Evolutionary conservation across 208 protist genomes (phyloP).

Genomic region (Trichomonas gallinae): DNA sequence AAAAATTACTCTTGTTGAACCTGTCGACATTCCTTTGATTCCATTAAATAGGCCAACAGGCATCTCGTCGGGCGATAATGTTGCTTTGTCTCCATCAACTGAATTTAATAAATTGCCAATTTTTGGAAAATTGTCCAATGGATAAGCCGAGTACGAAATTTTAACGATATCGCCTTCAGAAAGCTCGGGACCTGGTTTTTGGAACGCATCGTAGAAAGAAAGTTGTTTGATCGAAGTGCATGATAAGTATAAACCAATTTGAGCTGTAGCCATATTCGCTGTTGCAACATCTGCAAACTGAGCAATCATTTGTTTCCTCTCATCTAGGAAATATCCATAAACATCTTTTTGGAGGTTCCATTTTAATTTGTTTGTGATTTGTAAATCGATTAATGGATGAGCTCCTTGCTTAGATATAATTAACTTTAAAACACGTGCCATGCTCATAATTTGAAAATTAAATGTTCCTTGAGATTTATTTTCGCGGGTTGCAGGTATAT

Average conservation of each 20-base stretch:
- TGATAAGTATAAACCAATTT: background rate
- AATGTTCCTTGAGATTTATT: background rate
- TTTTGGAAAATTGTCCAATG: background rate
- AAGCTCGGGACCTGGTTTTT: background rate
- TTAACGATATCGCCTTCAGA: background rate
- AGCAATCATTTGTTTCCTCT: background rate
- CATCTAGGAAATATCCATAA: background rate
- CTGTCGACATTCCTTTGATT: background rate
- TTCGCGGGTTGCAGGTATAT: background rate
- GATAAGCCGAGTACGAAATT: background rate
- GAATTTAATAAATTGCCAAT: background rate
- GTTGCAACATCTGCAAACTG: background rate
- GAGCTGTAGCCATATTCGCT: background rate
- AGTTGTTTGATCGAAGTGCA: background rate
- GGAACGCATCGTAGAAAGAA: background rate
- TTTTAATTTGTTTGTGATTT: background rate
- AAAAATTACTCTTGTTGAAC: background rate
- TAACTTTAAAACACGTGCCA: background rate
- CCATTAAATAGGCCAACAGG: background rate
- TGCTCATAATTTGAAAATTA: background rate
- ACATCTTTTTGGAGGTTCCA: background rate
- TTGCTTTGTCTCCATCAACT: background rate
- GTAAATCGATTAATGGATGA: background rate
- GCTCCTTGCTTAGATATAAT: background rate
- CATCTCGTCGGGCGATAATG: background rate